Evolutionary conservation across 2,329 filamentous ascomycete species (phyloP).

Genomic region (Chaetoscypha palmicola): DNA sequence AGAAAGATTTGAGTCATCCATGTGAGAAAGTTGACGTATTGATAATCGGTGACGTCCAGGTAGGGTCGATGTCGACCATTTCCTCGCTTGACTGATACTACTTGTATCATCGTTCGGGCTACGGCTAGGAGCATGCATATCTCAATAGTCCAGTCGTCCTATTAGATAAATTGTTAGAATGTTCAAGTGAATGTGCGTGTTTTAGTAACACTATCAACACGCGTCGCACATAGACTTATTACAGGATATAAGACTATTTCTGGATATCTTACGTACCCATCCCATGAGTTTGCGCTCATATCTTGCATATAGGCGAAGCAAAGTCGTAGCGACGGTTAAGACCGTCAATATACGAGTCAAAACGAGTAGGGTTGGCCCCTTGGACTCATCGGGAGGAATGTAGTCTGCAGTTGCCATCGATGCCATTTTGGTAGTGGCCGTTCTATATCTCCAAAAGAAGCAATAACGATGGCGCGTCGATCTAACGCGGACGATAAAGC

Average conservation of each 20-base stretch:
- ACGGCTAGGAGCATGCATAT: constrained; percentile 1
- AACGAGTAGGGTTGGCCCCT: constrained; percentile 29
- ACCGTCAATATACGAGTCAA: constrained; percentile 31
- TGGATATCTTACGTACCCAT: not conserved
- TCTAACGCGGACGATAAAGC: too few relatives aligned
- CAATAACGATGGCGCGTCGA: not conserved
- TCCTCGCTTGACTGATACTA: constrained; percentile 31
- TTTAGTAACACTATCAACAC: too few relatives aligned
- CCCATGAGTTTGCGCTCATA: not conserved
- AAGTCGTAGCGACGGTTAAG: constrained; percentile 31
- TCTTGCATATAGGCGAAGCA: constrained; percentile 13
- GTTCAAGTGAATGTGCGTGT: too few relatives aligned
- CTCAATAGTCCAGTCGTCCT: constrained; percentile 35
- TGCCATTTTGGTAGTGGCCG: not conserved
- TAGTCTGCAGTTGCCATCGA: not conserved
- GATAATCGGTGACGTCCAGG: constrained; percentile 29
- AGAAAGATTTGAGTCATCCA: constrained; percentile 37
- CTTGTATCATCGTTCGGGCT: constrained; percentile 25
- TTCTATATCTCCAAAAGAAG: not conserved
- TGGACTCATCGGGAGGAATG: constrained; percentile 5
- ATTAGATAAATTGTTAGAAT: constrained; percentile 28
- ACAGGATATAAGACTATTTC: constrained; percentile 22
- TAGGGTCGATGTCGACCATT: constrained; percentile 36
- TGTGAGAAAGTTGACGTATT: constrained; percentile 33
- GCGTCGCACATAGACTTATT: too few relatives aligned